Percentiles rank a stretch among this genome's conserved stretches.
Evolutionary conservation across 225 moss, liverwort and hornwort genomes (phyloP).

Genomic region (Straminergon stramineum): DNA sequence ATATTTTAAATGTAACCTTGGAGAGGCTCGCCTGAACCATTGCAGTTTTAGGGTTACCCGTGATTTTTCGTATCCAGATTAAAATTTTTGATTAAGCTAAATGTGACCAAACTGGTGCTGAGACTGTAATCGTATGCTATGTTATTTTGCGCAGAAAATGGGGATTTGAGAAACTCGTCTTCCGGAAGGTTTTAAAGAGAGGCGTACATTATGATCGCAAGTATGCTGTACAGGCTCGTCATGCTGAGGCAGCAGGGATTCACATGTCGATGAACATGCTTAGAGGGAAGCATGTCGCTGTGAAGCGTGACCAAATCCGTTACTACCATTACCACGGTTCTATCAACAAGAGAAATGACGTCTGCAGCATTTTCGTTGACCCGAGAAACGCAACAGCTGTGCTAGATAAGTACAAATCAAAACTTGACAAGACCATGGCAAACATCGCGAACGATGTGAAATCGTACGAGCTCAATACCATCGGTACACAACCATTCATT

Average conservation of each 20-base stretch:
- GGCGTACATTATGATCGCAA: conserved; percentile 18
- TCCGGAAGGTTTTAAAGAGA: conserved; percentile 1
- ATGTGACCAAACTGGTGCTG: background rate
- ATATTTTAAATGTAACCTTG: background rate
- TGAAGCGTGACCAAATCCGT: conserved; percentile 7
- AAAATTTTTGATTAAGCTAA: background rate
- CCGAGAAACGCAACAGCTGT: background rate
- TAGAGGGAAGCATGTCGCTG: background rate
- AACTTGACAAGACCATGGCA: conserved; percentile 19
- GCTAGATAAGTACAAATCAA: background rate
- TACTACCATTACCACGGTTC: conserved; percentile 49
- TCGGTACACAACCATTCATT: conserved; percentile 18
- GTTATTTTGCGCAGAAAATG: conserved; percentile 20
- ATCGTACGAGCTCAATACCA: conserved; percentile 8
- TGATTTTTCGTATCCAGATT: background rate
- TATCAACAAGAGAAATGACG: conserved; percentile 16
- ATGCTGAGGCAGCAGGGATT: conserved; percentile 39
- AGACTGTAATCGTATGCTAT: background rate
- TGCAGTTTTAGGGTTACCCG: background rate
- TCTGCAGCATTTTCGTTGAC: conserved; percentile 12
- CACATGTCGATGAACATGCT: conserved; percentile 34
- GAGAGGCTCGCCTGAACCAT: background rate
- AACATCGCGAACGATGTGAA: conserved; percentile 1
- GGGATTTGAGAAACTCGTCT: conserved; percentile 44
- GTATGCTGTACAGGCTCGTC: conserved; percentile 32